Evolutionary conservation across 2,329 filamentous ascomycete species (phyloP).

Genomic region (Ambrosiella beaveri): DNA sequence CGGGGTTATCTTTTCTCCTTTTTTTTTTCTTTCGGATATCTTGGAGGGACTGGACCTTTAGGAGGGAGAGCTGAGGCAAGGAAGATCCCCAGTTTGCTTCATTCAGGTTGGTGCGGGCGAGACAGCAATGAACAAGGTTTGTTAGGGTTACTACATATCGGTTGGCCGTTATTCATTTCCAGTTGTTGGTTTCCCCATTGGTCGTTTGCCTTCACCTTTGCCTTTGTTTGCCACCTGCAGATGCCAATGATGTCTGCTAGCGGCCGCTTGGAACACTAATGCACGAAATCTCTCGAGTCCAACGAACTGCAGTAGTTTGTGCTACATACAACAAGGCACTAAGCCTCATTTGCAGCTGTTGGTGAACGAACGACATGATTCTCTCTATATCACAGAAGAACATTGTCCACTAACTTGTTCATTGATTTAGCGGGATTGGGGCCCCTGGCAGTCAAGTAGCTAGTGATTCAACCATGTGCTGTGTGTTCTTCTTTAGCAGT

Average conservation of each 20-base stretch:
- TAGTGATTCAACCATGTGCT: not conserved
- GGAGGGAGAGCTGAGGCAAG: not conserved
- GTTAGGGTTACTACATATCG: no score
- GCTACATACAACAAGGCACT: not conserved
- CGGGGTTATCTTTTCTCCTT: not conserved
- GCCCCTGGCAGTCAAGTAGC: not conserved
- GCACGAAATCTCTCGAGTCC: not conserved
- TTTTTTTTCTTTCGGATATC: not conserved
- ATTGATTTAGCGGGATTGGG: not conserved
- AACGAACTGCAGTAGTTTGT: not conserved
- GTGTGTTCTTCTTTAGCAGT: not conserved
- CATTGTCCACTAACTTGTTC: not conserved
- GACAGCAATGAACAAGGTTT: not conserved
- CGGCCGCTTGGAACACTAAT: not conserved
- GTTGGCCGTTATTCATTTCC: no score
- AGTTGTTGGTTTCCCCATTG: no score
- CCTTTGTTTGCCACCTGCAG: not conserved
- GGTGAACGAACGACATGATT: no score
- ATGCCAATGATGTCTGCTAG: not conserved
- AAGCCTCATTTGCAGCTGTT: not conserved
- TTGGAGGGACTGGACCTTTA: no score
- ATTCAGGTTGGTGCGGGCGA: not conserved
- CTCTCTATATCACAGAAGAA: not conserved
- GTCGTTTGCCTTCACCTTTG: no score
- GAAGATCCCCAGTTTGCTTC: not conserved